Evolutionary conservation across 2,329 filamentous ascomycete species (phyloP).

Genomic region (Lecanoromycetidae sp.): DNA sequence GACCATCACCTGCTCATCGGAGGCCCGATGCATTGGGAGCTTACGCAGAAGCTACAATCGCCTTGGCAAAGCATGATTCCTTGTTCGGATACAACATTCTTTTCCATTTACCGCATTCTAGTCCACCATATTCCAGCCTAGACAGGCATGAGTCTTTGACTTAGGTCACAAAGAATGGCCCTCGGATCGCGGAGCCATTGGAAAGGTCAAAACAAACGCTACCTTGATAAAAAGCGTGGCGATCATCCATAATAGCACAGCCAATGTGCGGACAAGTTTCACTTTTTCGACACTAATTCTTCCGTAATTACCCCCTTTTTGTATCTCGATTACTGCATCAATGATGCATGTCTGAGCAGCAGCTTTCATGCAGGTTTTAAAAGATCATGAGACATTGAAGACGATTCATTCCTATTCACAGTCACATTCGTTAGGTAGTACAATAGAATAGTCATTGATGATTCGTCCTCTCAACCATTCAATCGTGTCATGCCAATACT

Average conservation of each 20-base stretch:
- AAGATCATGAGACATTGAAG: slow-evolving; percentile 5
- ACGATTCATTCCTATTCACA: slow-evolving; percentile 3
- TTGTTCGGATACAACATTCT: slow-evolving; percentile 3
- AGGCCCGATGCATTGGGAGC: no score
- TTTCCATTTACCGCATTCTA: slow-evolving; percentile 16
- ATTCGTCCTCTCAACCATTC: not conserved
- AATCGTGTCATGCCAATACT: no score
- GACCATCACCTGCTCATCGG: not conserved
- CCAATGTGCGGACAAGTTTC: not conserved
- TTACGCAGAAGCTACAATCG: not conserved
- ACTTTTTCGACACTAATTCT: not conserved
- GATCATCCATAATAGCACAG: slow-evolving; percentile 2
- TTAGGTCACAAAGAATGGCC: slow-evolving; percentile 8
- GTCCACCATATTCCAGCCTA: slow-evolving; percentile 20
- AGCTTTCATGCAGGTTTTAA: slow-evolving; percentile 6
- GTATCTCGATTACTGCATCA: slow-evolving; percentile 10
- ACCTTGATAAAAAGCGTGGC: not conserved
- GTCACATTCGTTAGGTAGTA: no score
- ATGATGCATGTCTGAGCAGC: slow-evolving; percentile 8
- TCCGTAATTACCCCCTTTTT: slow-evolving; percentile 5
- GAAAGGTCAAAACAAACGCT: slow-evolving; percentile 12
- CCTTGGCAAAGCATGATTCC: not conserved
- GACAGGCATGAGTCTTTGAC: slow-evolving; percentile 14
- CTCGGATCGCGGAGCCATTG: slow-evolving; percentile 14
- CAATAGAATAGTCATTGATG: not conserved